These are phyloP conservation scores for Dovyalis caffra DNA, from an alignment of 345 rosid species.

Conservation along the genomic window DNA sequence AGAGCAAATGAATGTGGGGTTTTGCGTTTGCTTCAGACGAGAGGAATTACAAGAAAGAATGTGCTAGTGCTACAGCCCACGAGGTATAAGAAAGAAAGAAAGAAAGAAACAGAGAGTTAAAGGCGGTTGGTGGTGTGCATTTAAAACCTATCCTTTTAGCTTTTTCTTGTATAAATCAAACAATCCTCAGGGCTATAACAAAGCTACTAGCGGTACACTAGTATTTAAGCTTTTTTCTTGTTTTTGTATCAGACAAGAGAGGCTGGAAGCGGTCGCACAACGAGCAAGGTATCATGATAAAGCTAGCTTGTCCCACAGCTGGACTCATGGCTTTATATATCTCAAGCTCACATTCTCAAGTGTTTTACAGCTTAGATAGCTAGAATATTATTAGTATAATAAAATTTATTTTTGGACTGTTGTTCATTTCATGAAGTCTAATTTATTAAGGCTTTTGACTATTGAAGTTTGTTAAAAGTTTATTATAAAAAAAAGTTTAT, in stretches of 20 bases:
- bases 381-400: not conserved
- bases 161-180: not conserved
- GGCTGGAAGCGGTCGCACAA: slow-evolving; percentile 6
- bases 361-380: not conserved
- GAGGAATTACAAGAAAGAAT: slow-evolving; percentile 7
- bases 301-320: not conserved
- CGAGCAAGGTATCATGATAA: slow-evolving; percentile 9
- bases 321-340: not conserved
- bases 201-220: not conserved
- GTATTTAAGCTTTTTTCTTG: not conserved
- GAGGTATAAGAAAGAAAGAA: slow-evolving; percentile 7
- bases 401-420: no score
- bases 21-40: not conserved
- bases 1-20: slow-evolving; percentile 2
- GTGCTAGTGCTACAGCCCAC: not conserved
- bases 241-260: not conserved
- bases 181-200: not conserved
- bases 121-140: slow-evolving; percentile 39
- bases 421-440: not conserved
- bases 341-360: not conserved
- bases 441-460: not conserved
- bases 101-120: slow-evolving; percentile 19
- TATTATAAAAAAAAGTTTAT: not conserved
- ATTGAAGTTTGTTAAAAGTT: not conserved
- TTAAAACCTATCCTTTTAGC: slow-evolving; percentile 13